Evolutionary conservation across 345 rosid genomes (phyloP).

Genomic region (Eucalyptus lansdowneana): DNA sequence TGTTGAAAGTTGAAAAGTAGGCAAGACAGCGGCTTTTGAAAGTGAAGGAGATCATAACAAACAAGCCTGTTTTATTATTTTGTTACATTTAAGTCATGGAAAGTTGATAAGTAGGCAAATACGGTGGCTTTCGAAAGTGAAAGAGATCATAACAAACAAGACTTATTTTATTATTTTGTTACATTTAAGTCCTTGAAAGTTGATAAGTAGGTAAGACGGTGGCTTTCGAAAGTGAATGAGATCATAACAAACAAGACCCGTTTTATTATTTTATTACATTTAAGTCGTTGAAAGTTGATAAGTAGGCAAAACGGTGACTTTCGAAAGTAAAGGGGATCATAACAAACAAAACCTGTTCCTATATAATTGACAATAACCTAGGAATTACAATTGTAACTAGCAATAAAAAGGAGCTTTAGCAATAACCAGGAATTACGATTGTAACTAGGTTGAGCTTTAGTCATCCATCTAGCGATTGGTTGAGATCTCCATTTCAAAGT

Average conservation of each 20-base stretch:
- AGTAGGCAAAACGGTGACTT: too few species aligned
- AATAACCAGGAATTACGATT: not conserved
- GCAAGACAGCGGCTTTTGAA: not conserved
- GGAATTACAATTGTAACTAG: not conserved
- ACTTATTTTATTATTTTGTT: too few species aligned
- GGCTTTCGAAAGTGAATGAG: accelerated
- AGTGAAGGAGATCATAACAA: not conserved
- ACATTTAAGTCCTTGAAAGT: not conserved
- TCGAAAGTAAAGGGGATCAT: too few species aligned
- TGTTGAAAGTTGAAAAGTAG: not conserved
- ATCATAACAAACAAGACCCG: accelerated
- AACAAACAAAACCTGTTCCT: not conserved
- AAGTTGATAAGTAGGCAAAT: too few species aligned
- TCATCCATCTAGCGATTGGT: too few species aligned
- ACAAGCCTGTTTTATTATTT: too few species aligned
- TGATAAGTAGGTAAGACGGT: not conserved
- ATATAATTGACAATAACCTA: not conserved
- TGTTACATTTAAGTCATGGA: too few species aligned
- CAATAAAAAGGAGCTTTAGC: not conserved
- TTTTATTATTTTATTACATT: too few species aligned
- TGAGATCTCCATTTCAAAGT: too few species aligned
- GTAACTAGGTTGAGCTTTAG: not conserved
- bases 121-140: too few species aligned
- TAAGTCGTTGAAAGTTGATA: too few species aligned
- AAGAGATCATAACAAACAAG: too few species aligned